A percentile compares a stretch with the other conserved stretches of the same genome.
Conservation (phyloP, 2,329 filamentous ascomycete genomes). For the Thielaviopsis musarum region DNA sequence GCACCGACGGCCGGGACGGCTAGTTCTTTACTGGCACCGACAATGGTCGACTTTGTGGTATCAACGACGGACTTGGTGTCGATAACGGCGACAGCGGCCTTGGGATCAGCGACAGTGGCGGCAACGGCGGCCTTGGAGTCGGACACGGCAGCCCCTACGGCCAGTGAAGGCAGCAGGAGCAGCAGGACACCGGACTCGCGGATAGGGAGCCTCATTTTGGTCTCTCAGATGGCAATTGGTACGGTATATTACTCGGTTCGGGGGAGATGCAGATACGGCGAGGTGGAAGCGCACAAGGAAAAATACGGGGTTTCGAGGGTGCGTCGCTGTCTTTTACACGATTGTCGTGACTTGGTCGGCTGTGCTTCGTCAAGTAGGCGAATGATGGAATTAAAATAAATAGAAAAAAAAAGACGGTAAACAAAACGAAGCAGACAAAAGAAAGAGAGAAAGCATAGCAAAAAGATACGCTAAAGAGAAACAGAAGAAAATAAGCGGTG, state of each 20-base stretch:
- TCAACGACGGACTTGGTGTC: constrained; percentile 6
- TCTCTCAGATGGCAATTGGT: background rate
- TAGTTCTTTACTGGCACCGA: constrained; percentile 18
- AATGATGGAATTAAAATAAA: background rate
- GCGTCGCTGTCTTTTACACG: background rate
- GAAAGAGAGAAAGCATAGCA: background rate
- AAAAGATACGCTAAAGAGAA: background rate
- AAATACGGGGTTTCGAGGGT: background rate
- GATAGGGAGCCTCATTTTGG: constrained; percentile 9
- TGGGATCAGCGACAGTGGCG: background rate
- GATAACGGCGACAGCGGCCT: background rate
- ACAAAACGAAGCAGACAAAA: background rate
- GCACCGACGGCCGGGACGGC: background rate
- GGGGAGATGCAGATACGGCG: background rate
- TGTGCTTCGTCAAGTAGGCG: background rate
- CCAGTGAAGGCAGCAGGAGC: constrained; percentile 10
- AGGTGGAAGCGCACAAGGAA: background rate
- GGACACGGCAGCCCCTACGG: constrained; percentile 7
- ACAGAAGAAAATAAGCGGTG: background rate
- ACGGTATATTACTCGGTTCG: background rate
- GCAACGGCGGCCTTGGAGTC: background rate
- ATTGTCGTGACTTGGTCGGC: background rate
- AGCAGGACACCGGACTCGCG: constrained; percentile 9
- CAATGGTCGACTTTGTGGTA: constrained; percentile 21
- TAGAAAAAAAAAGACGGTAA: background rate